These are phyloP conservation scores for Cicer bijugum DNA, from an alignment of 306 rosid species.

Conservation along the genomic window DNA sequence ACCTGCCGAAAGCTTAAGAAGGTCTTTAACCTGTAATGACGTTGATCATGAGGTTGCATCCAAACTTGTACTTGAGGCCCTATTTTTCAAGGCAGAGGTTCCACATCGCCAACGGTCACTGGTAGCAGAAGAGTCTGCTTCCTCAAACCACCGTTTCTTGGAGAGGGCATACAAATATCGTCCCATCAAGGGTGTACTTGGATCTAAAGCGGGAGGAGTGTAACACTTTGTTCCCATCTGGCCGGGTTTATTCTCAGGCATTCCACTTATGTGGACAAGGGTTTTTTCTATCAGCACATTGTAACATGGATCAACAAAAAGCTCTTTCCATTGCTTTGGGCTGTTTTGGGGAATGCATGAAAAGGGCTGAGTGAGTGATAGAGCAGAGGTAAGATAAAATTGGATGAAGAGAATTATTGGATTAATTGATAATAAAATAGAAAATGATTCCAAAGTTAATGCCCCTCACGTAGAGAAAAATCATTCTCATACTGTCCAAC, in stretches of 20 bases:
- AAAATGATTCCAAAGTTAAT: too few relatives aligned
- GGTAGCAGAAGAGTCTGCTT: slow-evolving; percentile 74
- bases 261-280: slow-evolving; percentile 98
- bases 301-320: slow-evolving; percentile 96
- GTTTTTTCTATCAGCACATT: slow-evolving; percentile 93
- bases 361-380: slow-evolving; percentile 72
- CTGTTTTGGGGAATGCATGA: slow-evolving; percentile 97
- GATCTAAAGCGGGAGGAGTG: slow-evolving; percentile 96
- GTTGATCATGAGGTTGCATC: slow-evolving; percentile 84
- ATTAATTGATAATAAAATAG: too few relatives aligned
- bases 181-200: slow-evolving; percentile 90
- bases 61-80: slow-evolving; percentile 88
- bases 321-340: slow-evolving; percentile 93
- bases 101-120: slow-evolving; percentile 86
- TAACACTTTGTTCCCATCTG: slow-evolving; percentile 73
- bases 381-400: too few relatives aligned
- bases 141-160: slow-evolving; percentile 68
- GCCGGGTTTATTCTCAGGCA: slow-evolving; percentile 97
- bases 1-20: slow-evolving; percentile 90
- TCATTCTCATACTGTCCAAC: too few relatives aligned
- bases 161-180: slow-evolving; percentile 98
- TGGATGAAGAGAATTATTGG: too few relatives aligned
- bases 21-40: slow-evolving; percentile 78
- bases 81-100: slow-evolving; percentile 90
- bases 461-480: too few relatives aligned